These are phyloP conservation scores for Hippophae rhamnoides DNA, from an alignment of 306 rosid genomes.

Conservation along the genomic window DNA sequence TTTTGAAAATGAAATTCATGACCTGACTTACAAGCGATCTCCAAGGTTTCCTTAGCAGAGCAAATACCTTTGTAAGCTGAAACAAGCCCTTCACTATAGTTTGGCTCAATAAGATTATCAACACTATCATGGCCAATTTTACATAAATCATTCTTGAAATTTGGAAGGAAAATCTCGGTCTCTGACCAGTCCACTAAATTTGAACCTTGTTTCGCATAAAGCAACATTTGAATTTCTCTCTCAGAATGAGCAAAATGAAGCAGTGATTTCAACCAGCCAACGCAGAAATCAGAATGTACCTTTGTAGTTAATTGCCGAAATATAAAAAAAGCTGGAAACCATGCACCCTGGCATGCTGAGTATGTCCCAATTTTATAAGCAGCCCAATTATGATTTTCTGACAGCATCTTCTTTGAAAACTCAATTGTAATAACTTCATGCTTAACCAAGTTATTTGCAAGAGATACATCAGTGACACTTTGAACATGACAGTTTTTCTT, in stretches of 20 bases:
- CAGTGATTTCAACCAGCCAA: slow-evolving; percentile 42
- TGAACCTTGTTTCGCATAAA: slow-evolving; percentile 25
- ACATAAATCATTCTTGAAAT: slow-evolving; percentile 11
- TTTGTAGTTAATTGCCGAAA: slow-evolving; percentile 28
- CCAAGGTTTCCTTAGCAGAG: slow-evolving; percentile 44
- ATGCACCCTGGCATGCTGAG: slow-evolving; percentile 47
- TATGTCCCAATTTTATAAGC: slow-evolving; percentile 38
- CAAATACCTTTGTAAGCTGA: slow-evolving; percentile 32
- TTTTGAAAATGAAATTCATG: slow-evolving; percentile 45
- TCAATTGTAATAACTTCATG: slow-evolving; percentile 23
- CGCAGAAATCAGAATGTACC: slow-evolving; percentile 30
- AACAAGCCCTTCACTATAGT: slow-evolving; percentile 22
- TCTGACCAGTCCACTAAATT: slow-evolving; percentile 22
- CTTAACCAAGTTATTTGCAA: slow-evolving; percentile 19
- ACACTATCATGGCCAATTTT: slow-evolving; percentile 16
- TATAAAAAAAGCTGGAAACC: slow-evolving; percentile 32
- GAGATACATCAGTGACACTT: slow-evolving; percentile 11
- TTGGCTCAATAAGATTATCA: slow-evolving; percentile 10
- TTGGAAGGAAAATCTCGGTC: slow-evolving; percentile 15
- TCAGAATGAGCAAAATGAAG: slow-evolving; percentile 40
- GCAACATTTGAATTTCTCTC: slow-evolving; percentile 26
- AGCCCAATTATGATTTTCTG: slow-evolving; percentile 33
- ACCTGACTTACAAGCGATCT: slow-evolving; percentile 18
- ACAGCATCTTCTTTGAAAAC: slow-evolving; percentile 27
- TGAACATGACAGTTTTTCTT: slow-evolving; percentile 4